Conservation (phyloP, 148 eudicot species). For the Rhododendron williamsianum region DNA sequence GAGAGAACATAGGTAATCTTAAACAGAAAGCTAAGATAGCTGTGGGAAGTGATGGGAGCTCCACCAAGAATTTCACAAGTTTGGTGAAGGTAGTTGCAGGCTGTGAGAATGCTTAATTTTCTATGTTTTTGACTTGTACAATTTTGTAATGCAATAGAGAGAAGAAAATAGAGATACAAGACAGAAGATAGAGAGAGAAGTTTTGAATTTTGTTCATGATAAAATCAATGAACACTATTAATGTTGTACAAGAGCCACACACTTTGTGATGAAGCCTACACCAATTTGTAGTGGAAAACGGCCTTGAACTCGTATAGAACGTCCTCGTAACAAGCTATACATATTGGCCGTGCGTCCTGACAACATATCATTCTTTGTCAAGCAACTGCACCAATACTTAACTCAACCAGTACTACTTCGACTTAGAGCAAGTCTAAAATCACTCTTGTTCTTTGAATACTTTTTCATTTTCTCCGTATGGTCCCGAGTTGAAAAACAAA, state of each 20-base stretch:
- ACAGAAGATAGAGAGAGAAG: not conserved
- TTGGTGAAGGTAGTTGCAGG: constrained; percentile 19
- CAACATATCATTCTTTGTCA: not conserved
- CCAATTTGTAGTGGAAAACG: no score
- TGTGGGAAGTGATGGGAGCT: constrained; percentile 30
- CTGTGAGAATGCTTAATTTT: not conserved
- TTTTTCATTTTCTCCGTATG: not conserved
- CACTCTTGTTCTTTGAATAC: not conserved
- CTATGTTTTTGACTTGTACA: not conserved
- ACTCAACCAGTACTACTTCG: not conserved
- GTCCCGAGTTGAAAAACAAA: not conserved
- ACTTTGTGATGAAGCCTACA: not conserved
- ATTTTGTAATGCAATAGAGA: not conserved
- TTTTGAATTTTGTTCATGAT: no score
- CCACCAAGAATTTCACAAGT: constrained; percentile 19
- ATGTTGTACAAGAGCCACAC: not conserved
- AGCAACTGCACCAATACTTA: not conserved
- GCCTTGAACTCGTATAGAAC: not conserved
- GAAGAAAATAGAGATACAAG: not conserved
- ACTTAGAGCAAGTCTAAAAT: not conserved
- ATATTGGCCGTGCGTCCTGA: not conserved
- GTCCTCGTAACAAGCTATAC: not conserved
- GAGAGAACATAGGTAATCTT: constrained; percentile 20
- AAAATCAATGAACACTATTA: no score
- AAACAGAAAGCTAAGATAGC: constrained; percentile 20